phyloP scores from a whole-genome alignment of 2,329 filamentous ascomycete genomes.

The Stachybotrys chlorohalonatus region DNA sequence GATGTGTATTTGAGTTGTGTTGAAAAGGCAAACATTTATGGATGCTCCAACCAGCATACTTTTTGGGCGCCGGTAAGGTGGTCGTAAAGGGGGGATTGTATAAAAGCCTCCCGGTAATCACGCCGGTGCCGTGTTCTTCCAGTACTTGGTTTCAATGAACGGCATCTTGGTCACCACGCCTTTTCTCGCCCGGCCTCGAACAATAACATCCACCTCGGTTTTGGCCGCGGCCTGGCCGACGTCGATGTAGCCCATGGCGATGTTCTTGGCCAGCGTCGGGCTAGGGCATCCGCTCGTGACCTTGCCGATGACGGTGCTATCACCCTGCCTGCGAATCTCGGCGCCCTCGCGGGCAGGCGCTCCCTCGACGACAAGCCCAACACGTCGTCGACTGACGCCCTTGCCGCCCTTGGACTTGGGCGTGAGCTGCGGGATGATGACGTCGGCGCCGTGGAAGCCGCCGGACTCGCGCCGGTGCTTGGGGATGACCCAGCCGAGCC shows the following conservation, averaged over 20 bases:
- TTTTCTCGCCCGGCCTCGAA: slow-evolving; percentile 67
- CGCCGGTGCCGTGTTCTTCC: slow-evolving; percentile 11
- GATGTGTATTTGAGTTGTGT: no score
- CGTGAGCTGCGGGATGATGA: slow-evolving; percentile 68
- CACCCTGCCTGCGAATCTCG: slow-evolving; percentile 58
- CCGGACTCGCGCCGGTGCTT: slow-evolving; percentile 60
- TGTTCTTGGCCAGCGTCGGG: slow-evolving; percentile 79
- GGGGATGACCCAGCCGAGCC: slow-evolving; percentile 69
- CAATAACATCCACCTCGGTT: slow-evolving; percentile 68
- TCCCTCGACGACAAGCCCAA: slow-evolving; percentile 76
- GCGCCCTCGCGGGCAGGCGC: slow-evolving; percentile 86
- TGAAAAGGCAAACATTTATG: not conserved
- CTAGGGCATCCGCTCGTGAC: slow-evolving; percentile 88
- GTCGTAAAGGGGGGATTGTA: not conserved
- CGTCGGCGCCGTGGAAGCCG: slow-evolving; percentile 77
- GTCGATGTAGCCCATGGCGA: slow-evolving; percentile 90
- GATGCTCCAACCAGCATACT: not conserved
- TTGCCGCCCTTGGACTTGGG: slow-evolving; percentile 62
- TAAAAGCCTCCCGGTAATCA: not conserved
- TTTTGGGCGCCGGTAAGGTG: not conserved
- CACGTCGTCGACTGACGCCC: slow-evolving; percentile 62
- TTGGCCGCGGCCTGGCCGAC: slow-evolving; percentile 76
- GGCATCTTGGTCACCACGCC: slow-evolving; percentile 82
- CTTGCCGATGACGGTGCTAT: slow-evolving; percentile 54
- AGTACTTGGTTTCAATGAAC: slow-evolving; percentile 75